Base-by-base conservation (phyloP, 2,329 filamentous ascomycete genomes). In the Sclerotinia minor region DNA sequence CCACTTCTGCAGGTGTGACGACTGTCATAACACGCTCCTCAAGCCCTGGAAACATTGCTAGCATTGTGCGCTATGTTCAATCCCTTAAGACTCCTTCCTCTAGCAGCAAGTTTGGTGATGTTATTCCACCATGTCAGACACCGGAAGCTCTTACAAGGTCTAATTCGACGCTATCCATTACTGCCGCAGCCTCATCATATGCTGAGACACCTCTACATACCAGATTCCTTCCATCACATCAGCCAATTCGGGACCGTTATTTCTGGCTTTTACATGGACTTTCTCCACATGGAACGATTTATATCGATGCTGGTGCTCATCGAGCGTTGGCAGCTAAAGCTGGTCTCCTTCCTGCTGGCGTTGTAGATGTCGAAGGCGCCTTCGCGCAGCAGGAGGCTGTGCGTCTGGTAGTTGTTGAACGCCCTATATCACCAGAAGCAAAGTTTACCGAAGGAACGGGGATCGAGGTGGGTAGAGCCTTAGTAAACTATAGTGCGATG, bases 261-360 rank as follows among this genome's bases (percentile, higher is more conserved):
- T 98, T 99, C 83, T 99, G 95, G 95, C 89, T 99, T 60, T 84
- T 98, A 0, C 92, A 99, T 79, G 95, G 94, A 13, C 87, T 97
- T 15, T 89, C 89, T 32, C 92, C 95, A 0, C 94, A 96, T 75
- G 95, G 95, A 19, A 96, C 90, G 2, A 78, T 99, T 35, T 98
- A 92, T 80, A 96, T 99, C 74, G 95, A 99, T 81, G 82, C 87
- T n/a, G 95, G 95, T 53, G 94, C 94, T 4, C 89, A 93, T 79
- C 83, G 84, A 45, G 95, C 94, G 0, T 84, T 98, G 3, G 81
- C 88, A 21, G 88, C 89, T 76, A 96, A 96, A 80, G 93, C 94
- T 0, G 92, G 93, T 4, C 85, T 99, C 2, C 85, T 98, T 0
- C 93, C 94, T 0, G 94, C 92, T 0, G 95, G 94, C n/a, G 88